These are phyloP conservation scores for Plasmopara halstedii DNA, from an alignment of 352 stramenopile genomes.

Conservation along the genomic window DNA sequence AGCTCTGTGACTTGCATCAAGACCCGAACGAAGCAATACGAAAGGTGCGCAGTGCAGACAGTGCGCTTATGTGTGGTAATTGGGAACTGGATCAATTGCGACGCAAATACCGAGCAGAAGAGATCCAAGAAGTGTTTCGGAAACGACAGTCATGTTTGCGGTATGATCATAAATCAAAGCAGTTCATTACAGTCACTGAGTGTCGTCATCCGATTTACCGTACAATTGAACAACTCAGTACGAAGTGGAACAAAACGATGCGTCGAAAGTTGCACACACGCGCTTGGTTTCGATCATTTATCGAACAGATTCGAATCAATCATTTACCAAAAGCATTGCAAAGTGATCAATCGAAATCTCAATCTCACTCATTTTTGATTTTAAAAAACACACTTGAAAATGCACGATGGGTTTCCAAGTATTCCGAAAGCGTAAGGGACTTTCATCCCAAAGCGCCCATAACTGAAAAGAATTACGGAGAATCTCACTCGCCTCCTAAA, in stretches of 20 bases:
- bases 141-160: conserved; percentile 80
- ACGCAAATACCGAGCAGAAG: conserved; percentile 80
- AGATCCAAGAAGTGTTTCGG: conserved; percentile 92
- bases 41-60: conserved; percentile 53
- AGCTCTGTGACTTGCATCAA: conserved; percentile 60
- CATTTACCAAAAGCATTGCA: conserved; percentile 30
- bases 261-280: conserved; percentile 76
- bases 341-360: conserved; percentile 18
- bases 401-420: conserved; percentile 51
- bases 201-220: conserved; percentile 90
- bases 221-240: conserved; percentile 35
- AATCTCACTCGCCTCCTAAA: conserved; percentile 14
- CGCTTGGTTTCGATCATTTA: conserved; percentile 86
- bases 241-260: conserved; percentile 84
- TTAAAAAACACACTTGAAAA: conserved; percentile 82
- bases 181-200: conserved; percentile 86
- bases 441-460: conserved; percentile 72
- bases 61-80: conserved; percentile 87
- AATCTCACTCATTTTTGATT: conserved; percentile 54
- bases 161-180: conserved; percentile 81
- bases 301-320: conserved; percentile 77
- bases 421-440: conserved; percentile 46
- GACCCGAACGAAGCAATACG: conserved; percentile 37
- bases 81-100: conserved; percentile 86
- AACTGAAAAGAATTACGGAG: conserved; percentile 64